Base-by-base conservation (phyloP, 805 yeast genomes). In the Candida verbasci region DNA sequence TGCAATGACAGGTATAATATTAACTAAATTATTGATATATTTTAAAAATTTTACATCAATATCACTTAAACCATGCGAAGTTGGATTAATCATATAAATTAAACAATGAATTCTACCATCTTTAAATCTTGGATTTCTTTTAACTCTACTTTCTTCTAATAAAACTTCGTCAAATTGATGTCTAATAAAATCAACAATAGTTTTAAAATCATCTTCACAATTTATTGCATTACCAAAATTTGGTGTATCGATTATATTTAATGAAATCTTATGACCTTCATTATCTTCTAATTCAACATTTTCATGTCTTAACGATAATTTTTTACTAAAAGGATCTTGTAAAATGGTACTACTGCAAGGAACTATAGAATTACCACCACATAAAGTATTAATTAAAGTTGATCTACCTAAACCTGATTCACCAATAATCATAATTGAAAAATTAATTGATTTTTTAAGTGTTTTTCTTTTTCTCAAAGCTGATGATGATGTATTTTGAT, bases 371-470 rank as follows among this genome's bases (percentile, higher is more conserved):
- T 83, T 80, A 46, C 88, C 93, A 41, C 85, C 95, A 64, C 96
- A 88, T 37, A 88, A 69, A 24, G 95, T 83, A 65, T 89, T 88
- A 56, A 89, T 86, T 51, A 88, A 82, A 4, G 96, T 88, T n/a
- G 95, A 83, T 56, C 96, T 76, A 12, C 96, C 96, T 31, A 80
- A 67, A 2, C 97, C 97, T 31, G 82, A 77, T 54, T 85, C 83
- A 29, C 96, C 97, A 38, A 86, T 81, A 25, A 86, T 80, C 91
- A 88, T 81, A 41, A 85, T 57, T 16, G 94, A 82, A 68, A 88
- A 86, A 53, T 85, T 86, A 65, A 86, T 78, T 23, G 88, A 84
- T 61, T 86, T 83, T 61, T 86, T 86, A 60, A 85, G 66, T 34
- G 80, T 82, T 66, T 86, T 86, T 56, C 85, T 78, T 65, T 85